Evolutionary conservation across 2,329 filamentous ascomycete species (phyloP).

Genomic region (Periglandula ipomoeae): DNA sequence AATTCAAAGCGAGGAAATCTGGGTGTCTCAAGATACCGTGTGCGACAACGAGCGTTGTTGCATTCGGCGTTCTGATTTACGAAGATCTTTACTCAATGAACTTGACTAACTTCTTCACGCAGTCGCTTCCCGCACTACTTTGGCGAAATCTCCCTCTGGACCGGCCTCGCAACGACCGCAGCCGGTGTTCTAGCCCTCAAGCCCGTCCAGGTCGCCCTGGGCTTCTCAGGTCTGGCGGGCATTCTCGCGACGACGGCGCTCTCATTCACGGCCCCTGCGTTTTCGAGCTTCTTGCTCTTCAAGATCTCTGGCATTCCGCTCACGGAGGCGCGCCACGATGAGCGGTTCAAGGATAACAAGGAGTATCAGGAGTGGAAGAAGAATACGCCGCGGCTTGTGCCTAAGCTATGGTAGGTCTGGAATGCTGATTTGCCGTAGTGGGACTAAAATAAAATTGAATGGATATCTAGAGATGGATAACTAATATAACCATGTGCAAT

Average conservation of each 20-base stretch:
- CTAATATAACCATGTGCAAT: too few relatives aligned
- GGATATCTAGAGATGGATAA: too few relatives aligned
- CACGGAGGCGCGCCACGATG: conserved; percentile 61
- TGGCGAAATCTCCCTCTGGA: conserved; percentile 62
- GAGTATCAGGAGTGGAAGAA: conserved; percentile 62
- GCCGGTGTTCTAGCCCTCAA: conserved; percentile 45
- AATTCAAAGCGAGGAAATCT: too few relatives aligned
- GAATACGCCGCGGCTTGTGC: conserved; percentile 55
- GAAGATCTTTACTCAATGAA: too few relatives aligned
- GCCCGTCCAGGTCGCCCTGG: conserved; percentile 49
- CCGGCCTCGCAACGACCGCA: conserved; percentile 51
- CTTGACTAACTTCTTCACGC: neutral
- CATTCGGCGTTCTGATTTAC: too few relatives aligned
- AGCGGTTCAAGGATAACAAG: conserved; percentile 50
- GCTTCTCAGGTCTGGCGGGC: conserved; percentile 33
- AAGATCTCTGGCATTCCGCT: conserved; percentile 57
- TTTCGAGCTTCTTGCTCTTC: conserved; percentile 52
- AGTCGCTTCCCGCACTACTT: conserved; percentile 62
- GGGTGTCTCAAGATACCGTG: too few relatives aligned
- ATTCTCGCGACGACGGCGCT: conserved; percentile 27
- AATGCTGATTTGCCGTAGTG: too few relatives aligned
- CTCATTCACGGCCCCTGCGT: conserved; percentile 51
- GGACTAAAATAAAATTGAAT: too few relatives aligned
- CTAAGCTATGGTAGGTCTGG: conserved; percentile 44
- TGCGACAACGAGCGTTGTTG: too few relatives aligned